Evolutionary conservation across 2,329 filamentous ascomycete species (phyloP).

Genomic region (Grosmannia serpens): DNA sequence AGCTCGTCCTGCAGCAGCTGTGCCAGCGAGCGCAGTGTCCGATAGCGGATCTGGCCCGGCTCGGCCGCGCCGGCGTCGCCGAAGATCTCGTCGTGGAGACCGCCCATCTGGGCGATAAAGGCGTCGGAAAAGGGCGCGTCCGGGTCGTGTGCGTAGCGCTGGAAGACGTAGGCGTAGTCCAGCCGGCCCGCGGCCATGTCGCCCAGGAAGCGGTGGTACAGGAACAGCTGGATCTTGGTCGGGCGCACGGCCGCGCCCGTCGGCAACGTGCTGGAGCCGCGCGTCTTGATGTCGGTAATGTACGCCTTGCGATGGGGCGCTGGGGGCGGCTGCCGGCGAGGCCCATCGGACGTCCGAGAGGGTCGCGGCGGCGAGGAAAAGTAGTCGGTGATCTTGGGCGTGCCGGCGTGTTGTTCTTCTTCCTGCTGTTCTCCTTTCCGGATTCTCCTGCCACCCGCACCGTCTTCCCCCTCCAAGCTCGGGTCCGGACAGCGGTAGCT

Average conservation of each 20-base stretch:
- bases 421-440: slow-evolving; percentile 16
- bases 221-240: slow-evolving; percentile 74
- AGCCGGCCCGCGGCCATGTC: slow-evolving; percentile 61
- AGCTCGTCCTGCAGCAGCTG: slow-evolving; percentile 35
- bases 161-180: slow-evolving; percentile 56
- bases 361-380: slow-evolving; percentile 4
- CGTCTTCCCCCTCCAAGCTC: slow-evolving; percentile 33
- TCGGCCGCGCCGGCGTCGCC: slow-evolving; percentile 25
- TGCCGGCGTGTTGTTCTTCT: slow-evolving; percentile 12
- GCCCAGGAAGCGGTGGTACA: slow-evolving; percentile 80
- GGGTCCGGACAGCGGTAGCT: slow-evolving; percentile 66
- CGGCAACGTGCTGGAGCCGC: slow-evolving; percentile 52
- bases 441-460: no score
- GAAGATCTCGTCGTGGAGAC: slow-evolving; percentile 55
- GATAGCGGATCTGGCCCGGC: slow-evolving; percentile 27
- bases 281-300: slow-evolving; percentile 81
- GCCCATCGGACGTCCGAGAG: background rate
- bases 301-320: slow-evolving; percentile 37
- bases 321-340: background rate
- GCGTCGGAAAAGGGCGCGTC: slow-evolving; percentile 60
- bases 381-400: slow-evolving; percentile 13
- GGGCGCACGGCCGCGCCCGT: slow-evolving; percentile 56
- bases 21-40: slow-evolving; percentile 35
- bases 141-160: slow-evolving; percentile 58
- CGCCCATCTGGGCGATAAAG: slow-evolving; percentile 66